Evolutionary conservation across 1,284 basidiomycete genomes (phyloP), one percentile per base, ranked within the genome.

Genomic region (Ustilago cynodontis): DNA sequence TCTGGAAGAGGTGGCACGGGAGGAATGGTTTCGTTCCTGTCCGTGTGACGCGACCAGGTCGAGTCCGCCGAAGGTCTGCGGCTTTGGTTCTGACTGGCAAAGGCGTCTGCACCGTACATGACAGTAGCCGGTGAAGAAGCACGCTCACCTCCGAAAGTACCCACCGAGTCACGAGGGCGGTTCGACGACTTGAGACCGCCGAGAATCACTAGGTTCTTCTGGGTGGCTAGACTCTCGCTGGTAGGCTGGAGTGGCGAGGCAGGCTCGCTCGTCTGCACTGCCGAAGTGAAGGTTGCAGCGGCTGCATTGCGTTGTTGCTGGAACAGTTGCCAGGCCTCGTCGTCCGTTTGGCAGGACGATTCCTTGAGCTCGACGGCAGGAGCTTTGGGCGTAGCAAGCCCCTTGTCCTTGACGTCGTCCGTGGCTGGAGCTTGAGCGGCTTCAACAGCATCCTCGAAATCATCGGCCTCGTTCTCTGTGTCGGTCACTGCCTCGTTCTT

Each of bases 321-420:
- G 60, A 62, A 72, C 9, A 28, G 54, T 28, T 65, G 50, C 80
- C 80, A 80, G 7, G 71, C 57, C 33, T 64, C 61, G 39, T 82
- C 78, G 64, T 82, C 78, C 10, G 80, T 82, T 62, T 82, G 80
- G 35, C 69, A 77, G 1, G 68, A 67, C 7, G 59, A 63, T 31
- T 82, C 80, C 52, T 69, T 77, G 29, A 75, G 61, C 41, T 82
- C 79, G 37, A 70, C 66, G 8, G 62, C 58, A 3, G 50, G 50
- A 16, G 26, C 50, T 28, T 64, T 62, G 13, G 69, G 41, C 41
- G 61, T 29, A 0, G 59, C 78, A 16, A 62, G 47, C 24, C 50
- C 47, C 47, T 14, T 49, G 22, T 28, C 55, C 28, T 69, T 50
- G 11, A 33, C 50, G n/a, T 37, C 43, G 4, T 65, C 72, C 18